Base-by-base conservation (phyloP, 129 eudicot genomes). In the Mikania micrantha region DNA sequence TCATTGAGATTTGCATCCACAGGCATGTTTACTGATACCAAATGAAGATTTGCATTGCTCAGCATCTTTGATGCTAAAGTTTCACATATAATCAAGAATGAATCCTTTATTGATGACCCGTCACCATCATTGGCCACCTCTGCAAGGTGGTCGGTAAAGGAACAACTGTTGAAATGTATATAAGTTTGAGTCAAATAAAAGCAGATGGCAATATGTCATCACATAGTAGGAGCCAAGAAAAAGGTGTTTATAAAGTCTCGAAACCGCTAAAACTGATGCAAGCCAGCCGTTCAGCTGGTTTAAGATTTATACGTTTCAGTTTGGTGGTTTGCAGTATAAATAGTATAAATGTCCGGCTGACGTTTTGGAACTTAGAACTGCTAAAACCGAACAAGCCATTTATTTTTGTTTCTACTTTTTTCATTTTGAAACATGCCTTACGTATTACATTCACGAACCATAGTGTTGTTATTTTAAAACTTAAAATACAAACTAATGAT, bases 11-110 rank as follows among this genome's bases (percentile, higher is more conserved):
- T 82, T 15, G 91, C 75, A 61, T 89, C 83, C 66, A 88, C 87
- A 16, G 96, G 98, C 95, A 92, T 78, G 77, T 86, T 95, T 66
- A 86, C 90, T 3, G 95, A 86, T 17, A 92, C 81, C 50, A 88
- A 87, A 73, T 65, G 75, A 10, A 92, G 65, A 71, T 92, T 92
- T 39, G 92, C 84, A 78, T 92, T 88, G 70, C 91, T 84, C 27
- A 92, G 87, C 89, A 92, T 84, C 84, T 88, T 92, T 50, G 86
- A 58, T 36, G 90, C 95, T 61, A 92, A 50, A 60, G 78, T 82
- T 80, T 92, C 80, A 53, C 96, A 92, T 49, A 92, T 86, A 5
- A 84, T 50, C 16, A 88, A 82, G 63, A 82, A 85, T 17, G 74
- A 77, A 78, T 92, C 98, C 71, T 84, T 88, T 7, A 9, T 35